Percentiles rank a stretch among this genome's conserved stretches.
phyloP scores from a whole-genome alignment of 2,329 filamentous ascomycete genomes.

The Onygenales sp. region DNA sequence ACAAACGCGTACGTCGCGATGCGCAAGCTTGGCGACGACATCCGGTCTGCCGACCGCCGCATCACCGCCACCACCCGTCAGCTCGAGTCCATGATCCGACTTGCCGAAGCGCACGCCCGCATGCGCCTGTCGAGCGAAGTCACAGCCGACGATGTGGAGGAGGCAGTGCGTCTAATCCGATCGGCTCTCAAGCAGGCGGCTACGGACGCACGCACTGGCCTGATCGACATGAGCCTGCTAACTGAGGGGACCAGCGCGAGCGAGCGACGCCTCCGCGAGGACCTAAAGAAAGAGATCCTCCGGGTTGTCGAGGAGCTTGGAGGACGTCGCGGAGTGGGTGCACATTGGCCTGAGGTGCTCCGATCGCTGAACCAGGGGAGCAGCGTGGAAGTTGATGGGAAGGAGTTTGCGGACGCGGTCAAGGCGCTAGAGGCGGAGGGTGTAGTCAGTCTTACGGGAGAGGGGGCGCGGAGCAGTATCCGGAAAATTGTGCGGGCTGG shows the following conservation, averaged over 20 bases:
- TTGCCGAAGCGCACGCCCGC: constrained; percentile 92
- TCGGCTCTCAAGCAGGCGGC: constrained; percentile 91
- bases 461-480: constrained; percentile 73
- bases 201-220: constrained; percentile 80
- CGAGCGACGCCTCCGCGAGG: constrained; percentile 73
- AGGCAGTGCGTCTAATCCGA: constrained; percentile 88
- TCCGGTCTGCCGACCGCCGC: constrained; percentile 80
- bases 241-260: constrained; percentile 87
- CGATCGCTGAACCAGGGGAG: constrained; percentile 63
- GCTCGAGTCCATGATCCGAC: constrained; percentile 95
- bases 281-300: constrained; percentile 73
- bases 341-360: constrained; percentile 70
- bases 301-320: constrained; percentile 72
- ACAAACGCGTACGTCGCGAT: constrained; percentile 85
- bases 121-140: constrained; percentile 79
- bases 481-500: constrained; percentile 58
- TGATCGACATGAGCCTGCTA: constrained; percentile 93
- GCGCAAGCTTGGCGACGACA: constrained; percentile 83
- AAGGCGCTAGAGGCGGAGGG: constrained; percentile 77
- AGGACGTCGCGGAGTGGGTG: constrained; percentile 50
- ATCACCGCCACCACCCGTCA: constrained; percentile 97
- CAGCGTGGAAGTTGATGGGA: constrained; percentile 59
- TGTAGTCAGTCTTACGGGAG: constrained; percentile 66
- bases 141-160: constrained; percentile 70
- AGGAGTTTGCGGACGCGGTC: constrained; percentile 77